Evolutionary conservation across 2,329 filamentous ascomycete species (phyloP).

Genomic region (Botrytis cinerea): DNA sequence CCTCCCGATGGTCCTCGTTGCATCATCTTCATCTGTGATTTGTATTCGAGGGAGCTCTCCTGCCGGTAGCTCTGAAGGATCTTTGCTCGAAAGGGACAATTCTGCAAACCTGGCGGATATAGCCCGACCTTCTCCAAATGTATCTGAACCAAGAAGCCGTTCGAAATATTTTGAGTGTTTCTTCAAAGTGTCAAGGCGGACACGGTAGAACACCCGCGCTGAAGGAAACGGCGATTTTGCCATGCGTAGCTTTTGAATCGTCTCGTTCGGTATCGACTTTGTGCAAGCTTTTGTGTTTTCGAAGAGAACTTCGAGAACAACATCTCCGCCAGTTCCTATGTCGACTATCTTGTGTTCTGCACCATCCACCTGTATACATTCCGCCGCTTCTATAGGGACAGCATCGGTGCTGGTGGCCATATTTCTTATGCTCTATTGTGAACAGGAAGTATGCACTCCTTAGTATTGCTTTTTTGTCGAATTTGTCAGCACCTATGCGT

Average conservation of each 20-base stretch:
- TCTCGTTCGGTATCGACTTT: constrained; percentile 50
- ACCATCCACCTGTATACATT: constrained; percentile 31
- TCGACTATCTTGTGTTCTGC: constrained; percentile 45
- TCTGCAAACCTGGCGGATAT: constrained; percentile 54
- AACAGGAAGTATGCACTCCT: not conserved
- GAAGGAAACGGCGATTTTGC: constrained; percentile 36
- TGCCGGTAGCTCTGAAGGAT: constrained; percentile 51
- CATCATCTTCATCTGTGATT: constrained; percentile 69
- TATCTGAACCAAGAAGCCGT: constrained; percentile 61
- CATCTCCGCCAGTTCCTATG: constrained; percentile 60
- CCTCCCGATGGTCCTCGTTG: constrained; percentile 60
- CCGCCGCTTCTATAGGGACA: constrained; percentile 2
- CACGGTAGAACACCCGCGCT: constrained; percentile 53
- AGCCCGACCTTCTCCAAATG: constrained; percentile 62
- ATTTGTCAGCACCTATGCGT: not conserved
- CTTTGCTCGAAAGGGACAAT: constrained; percentile 50
- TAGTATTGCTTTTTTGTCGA: not conserved
- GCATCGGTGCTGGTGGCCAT: not conserved
- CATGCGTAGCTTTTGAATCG: constrained; percentile 45
- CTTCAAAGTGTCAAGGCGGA: constrained; percentile 57
- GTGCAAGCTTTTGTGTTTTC: constrained; percentile 57
- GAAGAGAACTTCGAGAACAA: constrained; percentile 67
- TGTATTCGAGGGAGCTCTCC: constrained; percentile 61
- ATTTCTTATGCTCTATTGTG: no score
- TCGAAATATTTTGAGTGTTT: constrained; percentile 69